Evolutionary conservation across 129 eudicot genomes (phyloP), one percentile per base, ranked within the genome.

Genomic region (Flaveria trinervia): DNA sequence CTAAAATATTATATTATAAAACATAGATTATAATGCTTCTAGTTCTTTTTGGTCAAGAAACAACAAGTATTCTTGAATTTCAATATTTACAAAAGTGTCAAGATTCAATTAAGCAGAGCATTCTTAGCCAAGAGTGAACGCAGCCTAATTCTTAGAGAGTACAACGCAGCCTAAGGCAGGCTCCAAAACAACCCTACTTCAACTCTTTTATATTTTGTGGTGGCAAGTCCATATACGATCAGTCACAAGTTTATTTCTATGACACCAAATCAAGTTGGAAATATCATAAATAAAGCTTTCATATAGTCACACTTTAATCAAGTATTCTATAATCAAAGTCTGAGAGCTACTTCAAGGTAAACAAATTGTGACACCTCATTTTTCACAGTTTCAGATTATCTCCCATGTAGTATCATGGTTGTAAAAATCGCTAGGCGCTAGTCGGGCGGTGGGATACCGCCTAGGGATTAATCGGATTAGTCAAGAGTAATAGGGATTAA

Each of bases 261-360:
- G 70, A 59, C 30, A 22, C 11, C 78, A 20, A 43, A 73, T 73
- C 45, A 57, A 48, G 52, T 48, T 48, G n/a, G 52, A 48, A 2
- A 11, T 48, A 48, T 48, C 4, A 48, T 15, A 59, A 15, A 73
- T 59, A n/a, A 57, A 59, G 30, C 70, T 43, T 59, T 45, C 15
- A 59, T 23, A 23, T 2, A 16, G 22, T 6, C 1, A 52, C 59
- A n/a, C 0, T 52, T 10, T 59, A 25, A 59, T 44, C 25, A 74
- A 23, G 1, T 74, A 16, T 11, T 41, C 12, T 71, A 30, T n/a
- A n/a, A 71, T n/a, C 13, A 51, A 73, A 20, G 59, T 48, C 57
- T 61, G 18, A 23, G 48, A 46, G 71, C 61, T 45, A 43, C 2
- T n/a, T 52, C 23, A 52, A 52, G 20, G 56, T 15, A 50, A 50